Evolutionary conservation across 192 early-diverging fungal species (phyloP).

Genomic region (Bifiguratus adelaidae): DNA sequence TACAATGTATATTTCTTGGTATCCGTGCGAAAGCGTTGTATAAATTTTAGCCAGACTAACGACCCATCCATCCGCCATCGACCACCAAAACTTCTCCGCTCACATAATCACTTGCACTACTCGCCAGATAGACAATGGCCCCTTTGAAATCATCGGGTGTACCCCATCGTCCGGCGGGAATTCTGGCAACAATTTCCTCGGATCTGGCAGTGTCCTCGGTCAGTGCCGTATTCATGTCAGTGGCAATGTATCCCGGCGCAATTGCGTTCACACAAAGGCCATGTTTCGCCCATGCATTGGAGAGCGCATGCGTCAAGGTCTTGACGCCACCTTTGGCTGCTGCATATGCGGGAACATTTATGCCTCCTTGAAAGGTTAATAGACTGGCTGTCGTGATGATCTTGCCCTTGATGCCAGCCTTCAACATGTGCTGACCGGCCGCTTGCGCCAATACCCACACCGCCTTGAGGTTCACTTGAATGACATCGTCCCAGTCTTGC

Average conservation of each 20-base stretch:
- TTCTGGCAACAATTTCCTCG: constrained; percentile 2
- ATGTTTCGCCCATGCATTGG: constrained; percentile 11
- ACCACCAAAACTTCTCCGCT: constrained; percentile 14
- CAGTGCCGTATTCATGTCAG: constrained; percentile 9
- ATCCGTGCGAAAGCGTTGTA: no score
- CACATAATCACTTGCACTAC: constrained; percentile 14
- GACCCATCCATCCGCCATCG: constrained; percentile 19
- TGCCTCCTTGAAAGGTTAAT: constrained; percentile 10
- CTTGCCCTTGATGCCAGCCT: constrained; percentile 3
- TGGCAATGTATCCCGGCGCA: constrained; percentile 15
- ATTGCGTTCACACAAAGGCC: constrained; percentile 12
- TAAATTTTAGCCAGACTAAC: no score
- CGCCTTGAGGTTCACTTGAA: constrained; percentile 13
- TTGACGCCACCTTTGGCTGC: constrained; percentile 12
- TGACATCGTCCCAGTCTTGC: constrained; percentile 11
- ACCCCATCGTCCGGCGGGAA: constrained; percentile 11
- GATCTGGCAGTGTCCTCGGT: not conserved
- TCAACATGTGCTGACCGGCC: constrained; percentile 6
- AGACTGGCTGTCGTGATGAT: constrained; percentile 12
- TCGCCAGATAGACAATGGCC: constrained; percentile 13
- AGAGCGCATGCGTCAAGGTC: constrained; percentile 7
- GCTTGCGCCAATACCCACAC: constrained; percentile 11
- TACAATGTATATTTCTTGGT: no score
- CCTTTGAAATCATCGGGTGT: constrained; percentile 14
- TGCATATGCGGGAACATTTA: constrained; percentile 12